Evolutionary conservation across 2,329 filamentous ascomycete genomes (phyloP).

Genomic region (Penicillium sp.): DNA sequence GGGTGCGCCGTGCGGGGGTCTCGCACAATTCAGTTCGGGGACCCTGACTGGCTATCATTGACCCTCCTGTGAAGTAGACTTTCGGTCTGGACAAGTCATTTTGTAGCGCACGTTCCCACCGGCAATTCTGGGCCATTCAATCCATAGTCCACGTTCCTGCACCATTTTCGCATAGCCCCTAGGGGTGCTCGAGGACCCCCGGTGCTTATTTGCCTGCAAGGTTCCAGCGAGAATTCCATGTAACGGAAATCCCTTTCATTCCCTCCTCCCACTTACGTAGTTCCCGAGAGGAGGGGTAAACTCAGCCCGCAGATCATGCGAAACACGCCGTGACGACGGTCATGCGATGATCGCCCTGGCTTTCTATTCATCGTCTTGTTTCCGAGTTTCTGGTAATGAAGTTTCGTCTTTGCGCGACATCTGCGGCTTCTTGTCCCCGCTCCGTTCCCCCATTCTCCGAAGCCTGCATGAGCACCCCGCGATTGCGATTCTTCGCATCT

Average conservation of each 20-base stretch:
- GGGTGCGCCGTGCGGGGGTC: not conserved
- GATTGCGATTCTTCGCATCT: conserved; percentile 3
- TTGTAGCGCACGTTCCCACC: conserved; percentile 17
- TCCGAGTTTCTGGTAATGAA: not conserved
- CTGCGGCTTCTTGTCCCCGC: not conserved
- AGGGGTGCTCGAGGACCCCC: conserved; percentile 9
- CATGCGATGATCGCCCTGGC: conserved; percentile 19
- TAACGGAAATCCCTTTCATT: conserved; percentile 8
- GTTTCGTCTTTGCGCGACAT: not conserved
- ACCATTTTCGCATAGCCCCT: not conserved
- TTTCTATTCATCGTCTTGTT: not conserved
- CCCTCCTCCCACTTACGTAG: conserved; percentile 13
- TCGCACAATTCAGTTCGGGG: conserved; percentile 2
- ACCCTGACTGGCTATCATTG: not conserved
- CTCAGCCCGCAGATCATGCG: conserved; percentile 25
- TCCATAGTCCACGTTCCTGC: conserved; percentile 3
- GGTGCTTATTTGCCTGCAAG: conserved; percentile 8
- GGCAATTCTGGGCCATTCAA: conserved; percentile 15
- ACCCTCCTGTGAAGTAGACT: not conserved
- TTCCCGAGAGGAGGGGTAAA: conserved; percentile 28
- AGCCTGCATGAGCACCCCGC: conserved; percentile 3
- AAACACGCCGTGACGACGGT: conserved; percentile 18
- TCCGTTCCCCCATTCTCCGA: not conserved
- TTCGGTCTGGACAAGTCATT: conserved; percentile 15
- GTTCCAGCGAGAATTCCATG: conserved; percentile 19